A percentile compares a stretch with the other conserved stretches of the same genome.
Conservation (phyloP, 2,329 filamentous ascomycete species). For the Alternaria ventricosa region DNA sequence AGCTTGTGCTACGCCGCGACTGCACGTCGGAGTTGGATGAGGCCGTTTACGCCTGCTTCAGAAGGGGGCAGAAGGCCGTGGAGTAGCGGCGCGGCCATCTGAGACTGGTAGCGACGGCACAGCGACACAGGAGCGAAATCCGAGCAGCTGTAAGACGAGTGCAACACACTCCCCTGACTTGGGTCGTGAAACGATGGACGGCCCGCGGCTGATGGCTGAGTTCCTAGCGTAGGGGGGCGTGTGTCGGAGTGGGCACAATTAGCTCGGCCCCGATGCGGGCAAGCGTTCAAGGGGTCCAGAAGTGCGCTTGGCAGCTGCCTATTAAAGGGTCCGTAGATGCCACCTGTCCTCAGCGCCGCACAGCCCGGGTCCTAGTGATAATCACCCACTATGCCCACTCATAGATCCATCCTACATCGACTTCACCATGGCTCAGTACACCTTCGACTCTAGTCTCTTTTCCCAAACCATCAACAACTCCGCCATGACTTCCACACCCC, state of each 20-base stretch:
- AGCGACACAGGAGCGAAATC: conserved; percentile 8
- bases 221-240: conserved; percentile 23
- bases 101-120: conserved; percentile 7
- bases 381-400: conserved; percentile 39
- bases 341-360: conserved; percentile 36
- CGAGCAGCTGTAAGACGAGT: conserved; percentile 17
- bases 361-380: conserved; percentile 34
- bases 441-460: conserved; percentile 27
- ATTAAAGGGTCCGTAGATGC: conserved; percentile 46
- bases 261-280: conserved; percentile 11
- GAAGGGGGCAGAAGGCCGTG: background rate
- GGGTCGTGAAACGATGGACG: conserved; percentile 34
- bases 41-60: background rate
- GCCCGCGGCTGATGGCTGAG: conserved; percentile 29
- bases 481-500: conserved; percentile 29
- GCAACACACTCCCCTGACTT: conserved; percentile 24
- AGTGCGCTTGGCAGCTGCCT: conserved; percentile 28
- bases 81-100: background rate
- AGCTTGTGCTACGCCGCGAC: conserved; percentile 16
- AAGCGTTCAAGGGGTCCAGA: conserved; percentile 25
- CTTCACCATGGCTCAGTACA: conserved; percentile 36
- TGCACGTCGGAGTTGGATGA: conserved; percentile 17
- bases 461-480: conserved; percentile 32
- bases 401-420: conserved; percentile 35
- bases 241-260: conserved; percentile 10